Conservation (phyloP, 2,329 filamentous ascomycete genomes). For the Escovopsis weberi region DNA sequence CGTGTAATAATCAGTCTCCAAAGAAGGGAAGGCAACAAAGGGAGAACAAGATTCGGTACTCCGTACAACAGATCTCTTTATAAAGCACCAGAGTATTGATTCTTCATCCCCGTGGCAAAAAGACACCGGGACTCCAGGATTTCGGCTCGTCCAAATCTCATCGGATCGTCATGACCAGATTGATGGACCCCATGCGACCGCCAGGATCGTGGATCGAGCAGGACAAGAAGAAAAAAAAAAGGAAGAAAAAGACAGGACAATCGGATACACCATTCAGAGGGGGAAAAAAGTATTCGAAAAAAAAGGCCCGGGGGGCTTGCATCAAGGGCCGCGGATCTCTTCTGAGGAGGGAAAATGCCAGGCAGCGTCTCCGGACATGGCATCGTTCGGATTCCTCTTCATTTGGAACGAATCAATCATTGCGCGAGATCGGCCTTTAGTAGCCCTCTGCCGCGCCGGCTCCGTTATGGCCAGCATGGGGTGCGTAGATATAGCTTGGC, state of each 20-base stretch:
- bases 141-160: slow-evolving; percentile 1
- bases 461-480: slow-evolving; percentile 44
- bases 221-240: background rate
- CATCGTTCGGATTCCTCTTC: background rate
- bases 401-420: too few species aligned
- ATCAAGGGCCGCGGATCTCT: too few species aligned
- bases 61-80: too few species aligned
- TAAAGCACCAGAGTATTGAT: too few species aligned
- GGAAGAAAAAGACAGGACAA: too few species aligned
- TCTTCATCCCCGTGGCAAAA: too few species aligned
- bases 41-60: too few species aligned
- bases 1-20: background rate
- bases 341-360: background rate
- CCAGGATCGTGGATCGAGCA: background rate
- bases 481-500: slow-evolving; percentile 37
- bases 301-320: too few species aligned
- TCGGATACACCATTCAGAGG: background rate
- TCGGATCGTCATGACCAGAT: slow-evolving; percentile 1
- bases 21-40: background rate
- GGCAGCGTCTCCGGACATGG: too few species aligned
- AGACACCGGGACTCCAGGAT: background rate
- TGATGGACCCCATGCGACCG: background rate
- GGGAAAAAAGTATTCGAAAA: too few species aligned
- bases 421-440: slow-evolving; percentile 14
- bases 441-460: slow-evolving; percentile 37